Conservation (phyloP, 148 eudicot genomes). For the Silene conica region DNA sequence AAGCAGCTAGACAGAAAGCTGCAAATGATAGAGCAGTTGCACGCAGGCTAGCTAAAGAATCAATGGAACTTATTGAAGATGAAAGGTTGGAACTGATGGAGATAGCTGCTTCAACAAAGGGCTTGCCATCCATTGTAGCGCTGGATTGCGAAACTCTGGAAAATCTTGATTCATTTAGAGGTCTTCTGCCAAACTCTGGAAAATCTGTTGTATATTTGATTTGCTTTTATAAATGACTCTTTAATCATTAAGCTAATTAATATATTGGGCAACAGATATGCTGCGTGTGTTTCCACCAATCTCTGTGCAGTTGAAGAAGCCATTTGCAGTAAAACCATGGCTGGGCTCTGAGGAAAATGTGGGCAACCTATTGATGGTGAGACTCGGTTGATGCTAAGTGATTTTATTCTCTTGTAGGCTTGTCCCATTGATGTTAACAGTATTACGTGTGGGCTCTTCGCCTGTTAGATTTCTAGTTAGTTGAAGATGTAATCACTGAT, state of each 20-base stretch:
- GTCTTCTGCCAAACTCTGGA: slow-evolving; percentile 53
- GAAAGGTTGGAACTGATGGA: slow-evolving; percentile 93
- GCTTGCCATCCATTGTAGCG: slow-evolving; percentile 67
- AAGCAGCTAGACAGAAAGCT: slow-evolving; percentile 86
- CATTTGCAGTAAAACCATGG: slow-evolving; percentile 75
- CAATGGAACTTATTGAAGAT: slow-evolving; percentile 85
- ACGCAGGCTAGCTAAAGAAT: slow-evolving; percentile 88
- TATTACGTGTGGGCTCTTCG: not conserved
- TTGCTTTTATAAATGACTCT: not conserved
- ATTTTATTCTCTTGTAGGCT: not conserved
- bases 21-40: slow-evolving; percentile 92
- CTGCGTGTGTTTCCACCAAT: slow-evolving; percentile 71
- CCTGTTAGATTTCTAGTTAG: not conserved
- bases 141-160: slow-evolving; percentile 72
- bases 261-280: slow-evolving; percentile 41
- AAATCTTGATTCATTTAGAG: slow-evolving; percentile 65
- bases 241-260: slow-evolving; percentile 6
- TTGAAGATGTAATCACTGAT: not conserved
- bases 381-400: slow-evolving; percentile 13
- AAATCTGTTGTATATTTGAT: slow-evolving; percentile 36
- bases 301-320: slow-evolving; percentile 63
- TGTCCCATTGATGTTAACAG: not conserved
- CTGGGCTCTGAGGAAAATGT: slow-evolving; percentile 67
- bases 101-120: slow-evolving; percentile 66
- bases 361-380: slow-evolving; percentile 91